Percentiles rank a stretch among this genome's conserved stretches.
Conservation (phyloP, 2,329 filamentous ascomycete genomes). For the Didymosphaeria variabile region DNA sequence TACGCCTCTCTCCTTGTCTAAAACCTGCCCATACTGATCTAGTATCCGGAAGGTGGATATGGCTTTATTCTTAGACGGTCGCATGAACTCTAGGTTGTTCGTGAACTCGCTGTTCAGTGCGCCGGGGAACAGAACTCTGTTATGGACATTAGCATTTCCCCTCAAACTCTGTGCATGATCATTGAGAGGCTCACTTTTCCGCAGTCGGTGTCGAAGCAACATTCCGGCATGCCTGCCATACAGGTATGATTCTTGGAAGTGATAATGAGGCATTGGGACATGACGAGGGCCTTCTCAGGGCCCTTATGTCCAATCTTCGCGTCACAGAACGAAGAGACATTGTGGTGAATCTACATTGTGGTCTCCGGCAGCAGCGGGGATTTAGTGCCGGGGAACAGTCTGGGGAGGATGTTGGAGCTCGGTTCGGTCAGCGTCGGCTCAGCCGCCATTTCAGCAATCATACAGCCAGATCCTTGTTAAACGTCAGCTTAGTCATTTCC, state of each 20-base stretch:
- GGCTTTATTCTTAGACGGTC: slow-evolving; percentile 74
- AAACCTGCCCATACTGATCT: slow-evolving; percentile 84
- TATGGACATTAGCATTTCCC: not conserved
- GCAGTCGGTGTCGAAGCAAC: slow-evolving; percentile 67
- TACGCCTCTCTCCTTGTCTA: slow-evolving; percentile 75
- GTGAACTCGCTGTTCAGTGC: slow-evolving; percentile 95
- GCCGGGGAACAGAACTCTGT: slow-evolving; percentile 80
- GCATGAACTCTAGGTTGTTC: slow-evolving; percentile 77
- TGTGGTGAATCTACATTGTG: slow-evolving; percentile 34
- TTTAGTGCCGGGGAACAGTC: slow-evolving; percentile 29
- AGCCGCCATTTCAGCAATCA: not conserved
- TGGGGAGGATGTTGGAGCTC: slow-evolving; percentile 33
- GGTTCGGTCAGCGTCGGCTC: slow-evolving; percentile 44
- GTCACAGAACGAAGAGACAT: slow-evolving; percentile 48
- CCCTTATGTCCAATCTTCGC: slow-evolving; percentile 34
- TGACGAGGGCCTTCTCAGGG: slow-evolving; percentile 21
- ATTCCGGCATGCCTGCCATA: slow-evolving; percentile 60
- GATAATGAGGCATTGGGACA: slow-evolving; percentile 29
- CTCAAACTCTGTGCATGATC: not conserved
- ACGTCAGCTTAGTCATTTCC: slow-evolving; percentile 24
- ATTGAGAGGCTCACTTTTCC: slow-evolving; percentile 60
- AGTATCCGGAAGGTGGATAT: slow-evolving; percentile 93
- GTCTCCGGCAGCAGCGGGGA: slow-evolving; percentile 25
- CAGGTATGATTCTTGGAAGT: slow-evolving; percentile 20
- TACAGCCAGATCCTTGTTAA: not conserved